Evolutionary conservation across 2,329 filamentous ascomycete species (phyloP), one percentile per base, ranked within the genome.

Genomic region (Gliomastix tumulicola): DNA sequence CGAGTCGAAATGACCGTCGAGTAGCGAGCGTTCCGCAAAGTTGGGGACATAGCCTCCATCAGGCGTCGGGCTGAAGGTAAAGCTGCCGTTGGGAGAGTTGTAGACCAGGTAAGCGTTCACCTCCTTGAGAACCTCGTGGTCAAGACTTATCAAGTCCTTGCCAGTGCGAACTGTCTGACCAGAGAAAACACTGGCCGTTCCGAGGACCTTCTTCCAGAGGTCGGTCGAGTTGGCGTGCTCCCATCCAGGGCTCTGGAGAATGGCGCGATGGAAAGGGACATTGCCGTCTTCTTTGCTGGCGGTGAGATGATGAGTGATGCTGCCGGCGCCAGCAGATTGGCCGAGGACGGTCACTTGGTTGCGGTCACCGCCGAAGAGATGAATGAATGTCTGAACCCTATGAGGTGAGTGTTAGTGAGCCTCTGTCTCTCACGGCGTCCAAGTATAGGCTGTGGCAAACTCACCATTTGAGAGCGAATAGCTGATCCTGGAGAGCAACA

Each of bases 241-340:
- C 25, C 40, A 35, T 21, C 39, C 33, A 5, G 50, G 46, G 35
- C 47, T 49, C 33, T 47, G 44, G 19, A 63, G 57, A 35, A 76
- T 59, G 0, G 69, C 71, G 39, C 62, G 65, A 7, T 44, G 51
- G 47, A 76, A 76, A 2, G 74, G 57, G 4, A 49, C 43, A 33
- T 62, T 57, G 4, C 56, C 51, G 1, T 55, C 58, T 12, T 62
- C 60, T 5, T 59, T 57, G 7, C 62, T 57, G 2, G 65, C 69
- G 23, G 72, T 66, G 3, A 68, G 56, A 34, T 68, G 64, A n/a
- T 66, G 58, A 38, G 70, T 61, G 5, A 72, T 66, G 10, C 55
- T 57, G 1, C 69, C 71, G 1, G 57, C 74, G 3, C 74, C 73
- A 1, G 73, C 69, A 8, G 63, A 68, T 45, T 74, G 65, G 0